These are phyloP conservation scores for Nicotiana sylvestris DNA, from an alignment of 257 asterid species.

Conservation along the genomic window DNA sequence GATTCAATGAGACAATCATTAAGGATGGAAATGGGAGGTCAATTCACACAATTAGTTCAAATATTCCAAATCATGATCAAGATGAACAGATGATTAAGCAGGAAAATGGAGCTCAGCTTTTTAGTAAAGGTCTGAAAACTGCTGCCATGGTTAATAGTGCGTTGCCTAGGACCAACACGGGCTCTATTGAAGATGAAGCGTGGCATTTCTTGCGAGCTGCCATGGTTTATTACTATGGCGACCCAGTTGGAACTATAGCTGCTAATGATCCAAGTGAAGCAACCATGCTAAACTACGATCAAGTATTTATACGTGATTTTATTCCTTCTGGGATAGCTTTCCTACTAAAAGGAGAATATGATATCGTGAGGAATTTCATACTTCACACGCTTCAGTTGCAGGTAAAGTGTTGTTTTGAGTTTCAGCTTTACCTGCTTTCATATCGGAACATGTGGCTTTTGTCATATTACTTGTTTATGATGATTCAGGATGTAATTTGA, in stretches of 20 bases:
- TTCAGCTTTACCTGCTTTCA: not conserved
- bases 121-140: constrained; percentile 27
- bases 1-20: constrained; percentile 29
- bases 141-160: constrained; percentile 30
- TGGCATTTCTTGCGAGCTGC: constrained; percentile 74
- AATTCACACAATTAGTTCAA: constrained; percentile 30
- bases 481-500: not conserved
- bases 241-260: constrained; percentile 84
- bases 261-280: constrained; percentile 85
- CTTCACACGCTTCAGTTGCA: constrained; percentile 91
- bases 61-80: constrained; percentile 21
- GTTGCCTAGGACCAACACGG: constrained; percentile 26
- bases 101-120: constrained; percentile 28
- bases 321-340: constrained; percentile 89
- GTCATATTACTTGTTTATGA: not conserved
- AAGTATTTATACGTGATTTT: constrained; percentile 85
- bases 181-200: constrained; percentile 81
- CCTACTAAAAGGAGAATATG: constrained; percentile 80
- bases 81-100: constrained; percentile 20
- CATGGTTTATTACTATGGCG: constrained; percentile 68
- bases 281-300: constrained; percentile 73
- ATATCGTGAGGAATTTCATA: constrained; percentile 76
- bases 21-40: constrained; percentile 33
- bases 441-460: not conserved
- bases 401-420: constrained; percentile 32